Evolutionary conservation across 2,329 filamentous ascomycete genomes (phyloP), one percentile per base, ranked within the genome.

Genomic region (Neonectria sp.): DNA sequence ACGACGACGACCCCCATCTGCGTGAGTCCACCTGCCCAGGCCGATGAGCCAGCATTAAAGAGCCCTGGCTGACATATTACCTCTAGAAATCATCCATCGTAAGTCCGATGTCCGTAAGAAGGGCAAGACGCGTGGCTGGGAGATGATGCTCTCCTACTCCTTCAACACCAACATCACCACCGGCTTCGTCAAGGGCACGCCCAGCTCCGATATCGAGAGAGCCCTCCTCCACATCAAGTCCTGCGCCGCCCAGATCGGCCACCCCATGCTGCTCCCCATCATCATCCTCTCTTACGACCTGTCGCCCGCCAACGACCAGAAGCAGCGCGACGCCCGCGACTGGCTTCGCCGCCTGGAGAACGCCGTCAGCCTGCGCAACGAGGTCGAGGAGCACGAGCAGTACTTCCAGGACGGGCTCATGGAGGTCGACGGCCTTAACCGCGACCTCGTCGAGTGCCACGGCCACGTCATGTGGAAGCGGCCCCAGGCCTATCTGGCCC

Each of bases 81-180:
- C 17, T 15, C 9, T 64, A 88, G 86, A 91, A 73, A 87, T 91
- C 71, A 84, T 91, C 66, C 89, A 89, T 75, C 86, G 89, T 71
- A 91, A 91, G 78, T 90, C 87, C n/a, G 89, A 91, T 73, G 89
- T 91, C 37, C 86, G 88, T 57, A 91, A 91, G 76, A 90, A 88
- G 79, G 89, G 88, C 68, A 84, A 83, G 74, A 91, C 89, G 17
- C 86, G 89, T 62, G 89, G 89, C 51, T 91, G 88, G 88, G 89
- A 91, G 79, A 82, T 90, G 62, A 89, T 89, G 82, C 84, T 91
- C 43, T 89, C 88, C 3, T 83, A 91, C 77, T 85, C 83, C 53
- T 86, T 90, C 78, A 81, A 78, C 13, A 86, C 84, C 3, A 80
- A 81, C 70, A 84, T 90, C 69, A 91, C 89, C 1, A 88, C 86